phyloP scores from a whole-genome alignment of 495 filamentous ascomycete genomes.

The Tuber indicum region DNA sequence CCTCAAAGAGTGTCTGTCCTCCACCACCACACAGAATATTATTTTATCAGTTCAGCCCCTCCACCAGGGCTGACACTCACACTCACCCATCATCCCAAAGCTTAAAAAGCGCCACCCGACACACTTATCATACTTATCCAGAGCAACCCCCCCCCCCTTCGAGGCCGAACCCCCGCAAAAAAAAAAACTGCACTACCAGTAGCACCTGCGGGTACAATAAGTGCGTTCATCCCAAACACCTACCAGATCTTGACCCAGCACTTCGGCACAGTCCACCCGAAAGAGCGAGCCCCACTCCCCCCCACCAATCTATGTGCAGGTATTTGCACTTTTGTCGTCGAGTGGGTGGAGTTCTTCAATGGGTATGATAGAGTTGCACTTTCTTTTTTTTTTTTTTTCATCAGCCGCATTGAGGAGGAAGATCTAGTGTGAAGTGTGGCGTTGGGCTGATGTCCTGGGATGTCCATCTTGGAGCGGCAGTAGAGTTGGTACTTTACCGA shows the following conservation, averaged over 20 bases:
- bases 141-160: no score
- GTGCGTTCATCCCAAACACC: not conserved
- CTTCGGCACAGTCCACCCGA: not conserved
- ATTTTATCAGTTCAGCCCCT: no score
- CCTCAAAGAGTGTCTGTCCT: no score
- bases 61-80: not conserved
- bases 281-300: not conserved
- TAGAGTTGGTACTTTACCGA: no score
- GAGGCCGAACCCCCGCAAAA: no score
- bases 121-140: not conserved
- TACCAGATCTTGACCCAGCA: not conserved
- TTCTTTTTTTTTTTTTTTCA: not conserved
- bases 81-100: not conserved
- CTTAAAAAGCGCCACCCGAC: not conserved
- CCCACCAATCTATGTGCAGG: not conserved
- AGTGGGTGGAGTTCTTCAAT: no score
- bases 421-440: no score
- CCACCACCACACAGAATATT: no score
- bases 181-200: no score
- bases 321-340: slow-evolving; percentile 2
- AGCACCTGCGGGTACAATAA: not conserved
- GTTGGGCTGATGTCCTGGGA: no score
- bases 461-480: no score
- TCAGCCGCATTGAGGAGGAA: no score
- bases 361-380: not conserved